Base-by-base conservation (phyloP, 495 filamentous ascomycete genomes). In the Monascus purpureus region DNA sequence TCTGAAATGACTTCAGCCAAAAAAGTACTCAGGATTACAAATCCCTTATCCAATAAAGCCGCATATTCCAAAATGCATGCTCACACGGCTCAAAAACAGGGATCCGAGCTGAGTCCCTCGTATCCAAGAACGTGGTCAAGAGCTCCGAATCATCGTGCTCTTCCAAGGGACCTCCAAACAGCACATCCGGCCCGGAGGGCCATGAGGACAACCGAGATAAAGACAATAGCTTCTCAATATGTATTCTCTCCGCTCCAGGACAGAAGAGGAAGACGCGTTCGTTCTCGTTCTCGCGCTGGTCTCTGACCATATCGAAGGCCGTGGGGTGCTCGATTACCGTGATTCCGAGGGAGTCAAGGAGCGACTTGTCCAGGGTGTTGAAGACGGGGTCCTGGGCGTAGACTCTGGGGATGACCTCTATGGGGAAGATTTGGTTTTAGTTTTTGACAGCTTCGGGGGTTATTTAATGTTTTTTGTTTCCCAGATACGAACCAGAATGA, bases 301-400 rank as follows among this genome's bases (percentile, higher is more conserved):
- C 20, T 4, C 5, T 5, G 8, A 84, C 63, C 2, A 52, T 30
- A 1, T 60, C 38, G 42, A 82, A 79, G 0, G 59, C 81, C 0
- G 25, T 37, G 0, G 80, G 80, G 20, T 66, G 56, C 2, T 71
- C 41, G 19, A 79, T 63, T 8, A 75, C 67, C 13, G 54, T 52
- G 19, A 79, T 63, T 13, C 59, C 61, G 1, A 75, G 52, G 8
- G 43, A 52, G 0, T 38, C 20, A 24, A 84, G 64, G 36, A 82
- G 77, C 0, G 49, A 41, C 15, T 56, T 62, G 43, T 87, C 81
- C 5, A 66, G 48, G 6, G 48, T 26, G 32, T 72, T 82, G 55
- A 83, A 84, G 40, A 69, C 43, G 5, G 81, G 81, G 29, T 87
- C 81, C 56, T 87, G 81, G 14, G 77, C 68, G 38, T 71, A 52